Conservation (phyloP, 2,329 filamentous ascomycete species). For the Dothistroma pini region DNA sequence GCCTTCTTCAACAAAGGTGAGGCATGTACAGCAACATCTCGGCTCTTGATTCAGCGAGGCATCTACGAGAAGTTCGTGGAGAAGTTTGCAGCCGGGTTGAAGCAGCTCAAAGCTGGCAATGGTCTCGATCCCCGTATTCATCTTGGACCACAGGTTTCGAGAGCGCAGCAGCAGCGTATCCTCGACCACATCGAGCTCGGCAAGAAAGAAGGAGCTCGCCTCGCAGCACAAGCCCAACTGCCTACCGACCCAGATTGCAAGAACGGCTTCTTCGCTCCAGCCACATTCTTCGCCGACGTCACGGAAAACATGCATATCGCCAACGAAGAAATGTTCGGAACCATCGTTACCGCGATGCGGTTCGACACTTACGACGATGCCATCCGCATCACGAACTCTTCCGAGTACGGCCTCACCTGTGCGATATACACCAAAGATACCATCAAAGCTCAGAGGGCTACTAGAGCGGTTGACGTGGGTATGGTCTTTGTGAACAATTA, state of each 20-base stretch:
- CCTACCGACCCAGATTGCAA: slow-evolving; percentile 12
- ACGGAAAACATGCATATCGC: slow-evolving; percentile 19
- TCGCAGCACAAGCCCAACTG: slow-evolving; percentile 13
- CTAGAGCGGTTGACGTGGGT: slow-evolving; percentile 52
- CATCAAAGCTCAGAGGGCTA: slow-evolving; percentile 67
- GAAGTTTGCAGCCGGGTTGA: slow-evolving; percentile 47
- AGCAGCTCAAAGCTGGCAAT: slow-evolving; percentile 57
- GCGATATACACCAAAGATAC: slow-evolving; percentile 69
- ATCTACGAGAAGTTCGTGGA: slow-evolving; percentile 59
- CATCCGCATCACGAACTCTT: slow-evolving; percentile 70
- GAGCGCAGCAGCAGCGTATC: slow-evolving; percentile 56
- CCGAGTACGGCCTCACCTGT: slow-evolving; percentile 67
- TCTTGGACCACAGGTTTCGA: slow-evolving; percentile 68
- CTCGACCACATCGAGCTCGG: slow-evolving; percentile 42
- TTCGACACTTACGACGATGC: slow-evolving; percentile 65
- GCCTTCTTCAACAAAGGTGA: slow-evolving; percentile 56
- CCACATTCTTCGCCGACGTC: slow-evolving; percentile 23
- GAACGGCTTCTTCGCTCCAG: slow-evolving; percentile 23
- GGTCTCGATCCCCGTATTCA: slow-evolving; percentile 63
- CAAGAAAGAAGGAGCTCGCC: slow-evolving; percentile 39
- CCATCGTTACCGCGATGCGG: slow-evolving; percentile 30
- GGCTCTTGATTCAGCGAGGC: slow-evolving; percentile 52
- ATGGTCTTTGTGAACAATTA: slow-evolving; percentile 20
- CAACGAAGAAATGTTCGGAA: slow-evolving; percentile 45
- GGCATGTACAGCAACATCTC: slow-evolving; percentile 54